Evolutionary conservation across 2,329 filamentous ascomycete genomes (phyloP).

Genomic region (Paracoccidioides lutzii): DNA sequence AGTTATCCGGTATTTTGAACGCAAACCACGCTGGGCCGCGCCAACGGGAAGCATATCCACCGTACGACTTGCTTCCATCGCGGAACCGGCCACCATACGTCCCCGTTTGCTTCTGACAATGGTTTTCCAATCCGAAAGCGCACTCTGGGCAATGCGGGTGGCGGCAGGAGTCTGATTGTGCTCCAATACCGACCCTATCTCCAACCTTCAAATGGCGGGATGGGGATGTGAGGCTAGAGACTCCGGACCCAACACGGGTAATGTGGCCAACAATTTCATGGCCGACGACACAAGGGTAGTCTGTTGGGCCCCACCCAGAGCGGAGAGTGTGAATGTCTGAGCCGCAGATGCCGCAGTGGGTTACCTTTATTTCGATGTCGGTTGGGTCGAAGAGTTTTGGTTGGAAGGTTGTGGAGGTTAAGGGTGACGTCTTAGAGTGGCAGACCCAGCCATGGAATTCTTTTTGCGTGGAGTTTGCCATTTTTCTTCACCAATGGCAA

Average conservation of each 20-base stretch:
- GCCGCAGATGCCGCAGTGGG: conserved; percentile 55
- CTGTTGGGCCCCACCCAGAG: conserved; percentile 38
- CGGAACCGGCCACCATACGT: conserved; percentile 27
- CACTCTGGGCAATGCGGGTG: conserved; percentile 30
- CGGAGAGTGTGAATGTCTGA: conserved; percentile 48
- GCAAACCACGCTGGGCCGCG: conserved; percentile 47
- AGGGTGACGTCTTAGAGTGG: conserved; percentile 20
- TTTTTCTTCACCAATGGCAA: not conserved
- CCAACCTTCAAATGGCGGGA: conserved; percentile 44
- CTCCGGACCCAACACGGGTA: conserved; percentile 52
- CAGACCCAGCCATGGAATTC: conserved; percentile 30
- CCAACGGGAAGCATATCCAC: conserved; percentile 45
- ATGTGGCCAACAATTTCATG: conserved; percentile 57
- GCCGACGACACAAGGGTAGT: conserved; percentile 41
- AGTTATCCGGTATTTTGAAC: conserved; percentile 41
- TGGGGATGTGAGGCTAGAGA: conserved; percentile 35
- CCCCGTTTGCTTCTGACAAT: conserved; percentile 25
- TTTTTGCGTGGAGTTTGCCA: not conserved
- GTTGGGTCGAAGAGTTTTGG: conserved; percentile 40
- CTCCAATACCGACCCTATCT: conserved; percentile 55
- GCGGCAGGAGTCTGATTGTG: conserved; percentile 46
- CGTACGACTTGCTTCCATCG: conserved; percentile 44
- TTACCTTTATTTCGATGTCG: conserved; percentile 54
- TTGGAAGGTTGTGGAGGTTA: conserved; percentile 24
- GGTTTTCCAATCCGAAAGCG: conserved; percentile 26